Evolutionary conservation across 345 rosid genomes (phyloP).

Genomic region (Theobroma cacao): DNA sequence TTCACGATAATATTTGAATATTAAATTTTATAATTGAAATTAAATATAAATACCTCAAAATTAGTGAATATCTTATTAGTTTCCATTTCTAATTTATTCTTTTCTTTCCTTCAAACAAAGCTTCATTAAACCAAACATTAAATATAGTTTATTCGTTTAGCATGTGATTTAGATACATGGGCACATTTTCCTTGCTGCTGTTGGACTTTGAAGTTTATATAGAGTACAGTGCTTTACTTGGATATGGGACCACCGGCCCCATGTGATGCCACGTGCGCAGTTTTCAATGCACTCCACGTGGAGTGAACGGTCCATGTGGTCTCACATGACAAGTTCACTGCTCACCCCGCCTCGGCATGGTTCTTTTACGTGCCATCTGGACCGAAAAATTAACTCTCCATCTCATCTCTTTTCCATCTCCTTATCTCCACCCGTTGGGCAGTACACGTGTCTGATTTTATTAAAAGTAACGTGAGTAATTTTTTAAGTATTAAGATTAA

Average conservation of each 20-base stretch:
- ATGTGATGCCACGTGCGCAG: slow-evolving; percentile 14
- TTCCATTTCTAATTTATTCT: no score
- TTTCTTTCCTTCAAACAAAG: neutral
- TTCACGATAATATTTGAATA: no score
- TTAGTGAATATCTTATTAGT: no score
- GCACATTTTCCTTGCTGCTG: neutral
- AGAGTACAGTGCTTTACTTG: neutral
- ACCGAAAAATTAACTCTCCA: neutral
- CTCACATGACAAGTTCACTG: neutral
- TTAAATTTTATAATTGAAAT: no score
- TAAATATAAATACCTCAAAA: no score
- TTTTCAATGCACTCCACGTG: neutral
- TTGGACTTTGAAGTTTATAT: neutral
- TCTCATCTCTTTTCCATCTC: neutral
- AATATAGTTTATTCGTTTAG: no score
- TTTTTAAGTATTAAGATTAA: no score
- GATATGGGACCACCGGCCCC: neutral
- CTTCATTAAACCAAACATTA: neutral
- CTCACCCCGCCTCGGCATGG: neutral
- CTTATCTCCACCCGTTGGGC: neutral
- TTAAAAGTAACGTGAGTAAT: no score
- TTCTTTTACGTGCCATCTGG: neutral
- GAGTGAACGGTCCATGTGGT: neutral
- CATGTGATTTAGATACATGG: neutral
- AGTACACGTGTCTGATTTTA: neutral